Conservation (phyloP, 225 moss, liverwort and hornwort genomes). For the Neckera pumila region DNA sequence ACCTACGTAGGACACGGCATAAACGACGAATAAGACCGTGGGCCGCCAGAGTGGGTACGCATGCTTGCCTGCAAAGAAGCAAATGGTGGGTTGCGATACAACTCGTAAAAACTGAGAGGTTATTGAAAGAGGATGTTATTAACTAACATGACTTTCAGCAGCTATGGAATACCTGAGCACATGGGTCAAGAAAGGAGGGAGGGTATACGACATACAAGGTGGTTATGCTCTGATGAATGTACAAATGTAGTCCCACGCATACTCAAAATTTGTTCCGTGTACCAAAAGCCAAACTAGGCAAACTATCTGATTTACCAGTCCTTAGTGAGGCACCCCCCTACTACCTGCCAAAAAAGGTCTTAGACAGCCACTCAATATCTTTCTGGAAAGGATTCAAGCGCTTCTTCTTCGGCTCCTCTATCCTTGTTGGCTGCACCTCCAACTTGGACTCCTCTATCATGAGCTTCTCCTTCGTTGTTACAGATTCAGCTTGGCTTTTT, state of each 20-base stretch:
- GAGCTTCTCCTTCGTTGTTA: not conserved
- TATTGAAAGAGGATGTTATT: not conserved
- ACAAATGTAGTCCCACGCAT: not conserved
- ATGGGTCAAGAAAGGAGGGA: not conserved
- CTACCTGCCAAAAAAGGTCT: conserved; percentile 25
- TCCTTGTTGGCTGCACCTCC: not conserved
- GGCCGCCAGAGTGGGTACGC: no score
- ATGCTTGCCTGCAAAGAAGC: not conserved
- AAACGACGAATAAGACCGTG: not conserved
- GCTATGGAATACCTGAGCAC: not conserved
- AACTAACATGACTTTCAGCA: not conserved
- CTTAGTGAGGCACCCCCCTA: not conserved
- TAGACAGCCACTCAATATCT: conserved; percentile 42
- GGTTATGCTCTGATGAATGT: not conserved
- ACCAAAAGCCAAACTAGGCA: not conserved
- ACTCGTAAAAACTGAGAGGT: not conserved
- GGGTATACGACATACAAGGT: not conserved
- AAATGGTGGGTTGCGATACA: not conserved
- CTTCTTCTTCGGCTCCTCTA: conserved; percentile 1
- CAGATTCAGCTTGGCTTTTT: not conserved
- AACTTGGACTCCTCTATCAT: not conserved
- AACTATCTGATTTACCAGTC: not conserved
- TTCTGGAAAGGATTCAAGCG: conserved; percentile 28
- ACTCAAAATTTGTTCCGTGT: not conserved
- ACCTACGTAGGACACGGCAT: not conserved